Percentiles rank a stretch among this genome's conserved stretches.
These are phyloP conservation scores for Stachybotrys chlorohalonatus DNA, from an alignment of 2,329 filamentous ascomycete genomes.

Conservation along the genomic window DNA sequence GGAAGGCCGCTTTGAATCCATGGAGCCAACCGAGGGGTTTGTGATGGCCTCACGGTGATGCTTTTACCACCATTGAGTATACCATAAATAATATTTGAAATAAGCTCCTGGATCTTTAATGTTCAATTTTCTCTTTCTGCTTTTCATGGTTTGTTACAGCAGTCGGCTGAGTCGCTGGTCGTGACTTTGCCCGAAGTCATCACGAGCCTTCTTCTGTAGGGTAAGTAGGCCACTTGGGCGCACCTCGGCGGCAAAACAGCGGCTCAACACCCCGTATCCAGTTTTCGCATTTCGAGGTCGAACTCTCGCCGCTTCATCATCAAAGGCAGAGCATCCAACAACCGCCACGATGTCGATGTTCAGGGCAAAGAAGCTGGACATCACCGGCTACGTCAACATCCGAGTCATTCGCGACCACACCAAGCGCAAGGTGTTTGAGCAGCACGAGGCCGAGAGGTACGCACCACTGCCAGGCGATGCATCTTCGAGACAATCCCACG, in stretches of 20 bases:
- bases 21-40: no score
- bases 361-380: conserved; percentile 79
- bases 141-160: no score
- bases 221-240: not conserved
- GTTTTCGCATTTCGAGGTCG: conserved; percentile 4
- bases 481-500: not conserved
- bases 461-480: conserved; percentile 5
- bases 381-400: conserved; percentile 81
- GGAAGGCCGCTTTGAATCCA: no score
- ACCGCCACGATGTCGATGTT: conserved; percentile 66
- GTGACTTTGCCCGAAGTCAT: no score
- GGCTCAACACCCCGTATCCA: not conserved
- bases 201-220: not conserved
- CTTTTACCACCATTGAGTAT: no score
- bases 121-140: no score
- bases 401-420: conserved; percentile 88
- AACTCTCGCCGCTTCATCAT: conserved; percentile 5
- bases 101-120: no score
- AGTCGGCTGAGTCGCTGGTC: no score
- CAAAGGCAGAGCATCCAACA: conserved; percentile 7
- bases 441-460: conserved; percentile 82
- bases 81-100: no score
- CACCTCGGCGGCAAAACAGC: not conserved
- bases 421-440: conserved; percentile 86
- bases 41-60: no score